Conservation (phyloP, 345 rosid genomes). For the Eucalyptus leucophloia region DNA sequence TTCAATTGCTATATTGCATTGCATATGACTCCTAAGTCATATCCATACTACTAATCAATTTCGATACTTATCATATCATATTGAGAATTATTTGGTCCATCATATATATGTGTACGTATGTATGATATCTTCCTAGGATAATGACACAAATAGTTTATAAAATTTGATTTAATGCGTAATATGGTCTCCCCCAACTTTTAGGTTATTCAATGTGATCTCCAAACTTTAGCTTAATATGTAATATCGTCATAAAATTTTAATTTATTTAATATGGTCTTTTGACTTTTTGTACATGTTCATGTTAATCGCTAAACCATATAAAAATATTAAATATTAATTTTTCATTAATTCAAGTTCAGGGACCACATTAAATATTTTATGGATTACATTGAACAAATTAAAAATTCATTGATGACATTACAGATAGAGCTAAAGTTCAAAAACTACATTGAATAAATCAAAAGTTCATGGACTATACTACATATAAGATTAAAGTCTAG, state of each 20-base stretch:
- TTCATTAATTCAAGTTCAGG: no score
- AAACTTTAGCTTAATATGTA: fast-evolving
- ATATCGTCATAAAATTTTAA: no score
- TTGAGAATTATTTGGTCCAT: background rate
- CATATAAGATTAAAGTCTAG: no score
- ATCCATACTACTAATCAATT: background rate
- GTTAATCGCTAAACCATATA: background rate
- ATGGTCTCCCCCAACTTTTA: fast-evolving
- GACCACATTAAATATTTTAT: no score
- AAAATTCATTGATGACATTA: no score
- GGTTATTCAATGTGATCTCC: fast-evolving
- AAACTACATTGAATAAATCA: fast-evolving
- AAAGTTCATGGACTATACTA: fast-evolving
- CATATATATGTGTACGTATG: fast-evolving
- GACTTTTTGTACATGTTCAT: no score
- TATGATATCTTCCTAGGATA: background rate
- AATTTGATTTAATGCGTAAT: no score
- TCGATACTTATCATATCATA: fast-evolving
- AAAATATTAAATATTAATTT: no score
- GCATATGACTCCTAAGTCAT: background rate
- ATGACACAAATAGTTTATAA: no score
- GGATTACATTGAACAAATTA: fast-evolving
- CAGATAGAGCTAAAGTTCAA: fast-evolving
- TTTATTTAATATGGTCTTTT: no score
- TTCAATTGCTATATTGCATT: background rate